phyloP scores from a whole-genome alignment of 2,329 filamentous ascomycete species.

The Leptoxyphium fumago region DNA sequence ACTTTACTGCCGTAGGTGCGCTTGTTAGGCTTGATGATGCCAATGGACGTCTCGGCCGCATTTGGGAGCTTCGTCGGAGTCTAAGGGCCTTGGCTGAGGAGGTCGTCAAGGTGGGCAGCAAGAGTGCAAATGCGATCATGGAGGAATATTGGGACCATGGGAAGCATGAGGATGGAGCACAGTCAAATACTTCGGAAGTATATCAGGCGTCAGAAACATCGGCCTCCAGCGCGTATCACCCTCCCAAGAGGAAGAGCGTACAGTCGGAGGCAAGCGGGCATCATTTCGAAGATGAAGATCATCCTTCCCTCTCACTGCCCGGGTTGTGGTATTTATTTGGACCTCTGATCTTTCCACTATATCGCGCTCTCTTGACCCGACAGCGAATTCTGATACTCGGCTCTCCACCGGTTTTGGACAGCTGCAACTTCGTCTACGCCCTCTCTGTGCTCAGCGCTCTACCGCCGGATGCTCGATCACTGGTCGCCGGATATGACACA shows the following conservation, averaged over 20 bases:
- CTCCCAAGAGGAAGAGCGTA: constrained; percentile 14
- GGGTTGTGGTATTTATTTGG: constrained; percentile 71
- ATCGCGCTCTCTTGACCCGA: constrained; percentile 70
- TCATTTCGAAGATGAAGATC: constrained; percentile 58
- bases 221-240: not conserved
- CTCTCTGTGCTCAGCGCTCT: constrained; percentile 87
- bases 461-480: constrained; percentile 40
- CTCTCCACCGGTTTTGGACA: constrained; percentile 68
- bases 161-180: constrained; percentile 25
- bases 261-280: constrained; percentile 42
- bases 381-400: constrained; percentile 80
- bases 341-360: constrained; percentile 79
- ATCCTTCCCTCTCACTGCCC: constrained; percentile 74
- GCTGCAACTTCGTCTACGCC: constrained; percentile 90
- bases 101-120: constrained; percentile 45
- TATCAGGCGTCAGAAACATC: constrained; percentile 1
- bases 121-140: constrained; percentile 50
- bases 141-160: constrained; percentile 69
- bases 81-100: constrained; percentile 63
- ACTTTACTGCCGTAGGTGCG: constrained; percentile 83
- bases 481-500: not conserved
- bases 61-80: constrained; percentile 71
- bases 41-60: constrained; percentile 70
- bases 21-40: constrained; percentile 60
- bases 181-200: constrained; percentile 3